These are phyloP conservation scores for Nicotiana attenuata DNA, from an alignment of 257 asterid genomes.

Conservation along the genomic window DNA sequence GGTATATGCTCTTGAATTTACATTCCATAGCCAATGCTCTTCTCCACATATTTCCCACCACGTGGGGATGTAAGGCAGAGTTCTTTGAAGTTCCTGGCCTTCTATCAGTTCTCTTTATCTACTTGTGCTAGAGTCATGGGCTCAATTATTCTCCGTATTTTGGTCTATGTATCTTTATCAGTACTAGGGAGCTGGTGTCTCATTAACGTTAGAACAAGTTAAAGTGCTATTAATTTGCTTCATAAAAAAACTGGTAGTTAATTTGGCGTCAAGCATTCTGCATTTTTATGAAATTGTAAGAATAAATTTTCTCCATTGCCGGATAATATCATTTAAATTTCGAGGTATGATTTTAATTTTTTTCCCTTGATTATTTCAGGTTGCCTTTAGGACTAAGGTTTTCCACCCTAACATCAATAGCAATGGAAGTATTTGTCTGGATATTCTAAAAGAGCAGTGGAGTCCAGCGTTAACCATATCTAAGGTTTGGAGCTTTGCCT, in stretches of 20 bases:
- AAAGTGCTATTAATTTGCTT: too few relatives aligned
- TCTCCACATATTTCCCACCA: background rate
- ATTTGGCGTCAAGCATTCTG: too few relatives aligned
- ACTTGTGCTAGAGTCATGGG: background rate
- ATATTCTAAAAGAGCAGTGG: conserved; percentile 81
- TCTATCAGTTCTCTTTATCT: background rate
- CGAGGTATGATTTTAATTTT: background rate
- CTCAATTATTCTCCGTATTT: background rate
- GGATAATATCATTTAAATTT: background rate
- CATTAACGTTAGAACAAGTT: background rate
- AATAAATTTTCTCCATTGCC: background rate
- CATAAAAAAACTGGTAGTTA: too few relatives aligned
- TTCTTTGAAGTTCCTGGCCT: background rate
- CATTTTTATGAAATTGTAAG: background rate
- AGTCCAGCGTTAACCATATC: conserved; percentile 83
- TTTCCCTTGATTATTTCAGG: conserved; percentile 29
- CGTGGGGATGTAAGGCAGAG: background rate
- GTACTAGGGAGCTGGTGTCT: background rate
- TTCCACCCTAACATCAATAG: conserved; percentile 80
- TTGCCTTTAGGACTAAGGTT: conserved; percentile 74
- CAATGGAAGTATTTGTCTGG: conserved; percentile 83
- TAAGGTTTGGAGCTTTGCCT: conserved; percentile 35
- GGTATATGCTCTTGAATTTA: background rate
- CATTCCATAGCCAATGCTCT: background rate
- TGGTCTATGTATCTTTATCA: background rate